A percentile compares a stretch with the other conserved stretches of the same genome.
These are phyloP conservation scores for Pseudogymnoascus sp. DNA, from an alignment of 2,329 filamentous ascomycete species.

Conservation along the genomic window DNA sequence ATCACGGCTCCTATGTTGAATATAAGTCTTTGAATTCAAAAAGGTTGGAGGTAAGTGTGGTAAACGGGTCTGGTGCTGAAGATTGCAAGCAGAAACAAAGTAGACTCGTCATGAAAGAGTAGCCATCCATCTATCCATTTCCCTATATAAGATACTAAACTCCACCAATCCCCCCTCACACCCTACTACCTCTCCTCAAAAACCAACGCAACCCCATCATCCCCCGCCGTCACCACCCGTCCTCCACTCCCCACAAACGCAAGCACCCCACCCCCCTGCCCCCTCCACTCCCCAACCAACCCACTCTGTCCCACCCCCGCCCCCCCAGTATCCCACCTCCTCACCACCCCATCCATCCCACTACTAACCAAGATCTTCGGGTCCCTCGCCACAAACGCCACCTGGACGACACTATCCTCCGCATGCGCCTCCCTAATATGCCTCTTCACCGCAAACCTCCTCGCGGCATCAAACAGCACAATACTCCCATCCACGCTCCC, in stretches of 20 bases:
- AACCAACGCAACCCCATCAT: slow-evolving; percentile 53
- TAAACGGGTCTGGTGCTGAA: not conserved
- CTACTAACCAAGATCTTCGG: slow-evolving; percentile 73
- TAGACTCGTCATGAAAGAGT: not conserved
- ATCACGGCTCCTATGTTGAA: too few relatives aligned
- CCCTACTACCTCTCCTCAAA: not conserved
- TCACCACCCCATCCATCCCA: slow-evolving; percentile 85
- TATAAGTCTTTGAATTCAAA: not conserved
- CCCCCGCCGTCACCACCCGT: slow-evolving; percentile 78
- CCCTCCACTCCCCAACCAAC: slow-evolving; percentile 78
- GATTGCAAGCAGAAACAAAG: not conserved
- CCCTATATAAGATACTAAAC: not conserved
- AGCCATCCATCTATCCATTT: not conserved
- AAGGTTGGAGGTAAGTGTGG: not conserved
- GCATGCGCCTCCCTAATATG: slow-evolving; percentile 78
- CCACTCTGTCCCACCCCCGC: slow-evolving; percentile 59
- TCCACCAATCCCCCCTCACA: not conserved
- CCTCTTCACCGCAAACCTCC: slow-evolving; percentile 77
- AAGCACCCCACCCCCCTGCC: slow-evolving; percentile 80
- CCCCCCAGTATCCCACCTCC: slow-evolving; percentile 76
- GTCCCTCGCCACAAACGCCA: slow-evolving; percentile 58
- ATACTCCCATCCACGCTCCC: slow-evolving; percentile 70
- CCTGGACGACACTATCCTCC: slow-evolving; percentile 82
- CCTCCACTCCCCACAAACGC: slow-evolving; percentile 77
- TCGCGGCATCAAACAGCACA: slow-evolving; percentile 75